phyloP scores from a whole-genome alignment of 192 early-diverging fungal genomes.

The Backusella tarrabulga region DNA sequence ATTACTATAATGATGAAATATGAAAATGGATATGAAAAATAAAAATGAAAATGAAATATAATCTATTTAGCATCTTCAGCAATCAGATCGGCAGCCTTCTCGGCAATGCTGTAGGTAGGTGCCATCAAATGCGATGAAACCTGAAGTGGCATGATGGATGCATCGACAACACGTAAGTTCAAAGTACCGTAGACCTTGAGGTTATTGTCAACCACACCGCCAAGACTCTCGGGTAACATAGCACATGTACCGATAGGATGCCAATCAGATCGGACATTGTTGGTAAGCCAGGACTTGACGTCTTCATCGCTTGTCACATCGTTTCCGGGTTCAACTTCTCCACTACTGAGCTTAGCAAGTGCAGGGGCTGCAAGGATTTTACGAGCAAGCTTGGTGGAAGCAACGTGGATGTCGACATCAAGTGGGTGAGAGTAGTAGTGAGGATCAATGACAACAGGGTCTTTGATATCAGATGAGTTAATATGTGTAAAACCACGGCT shows the following conservation, averaged over 20 bases:
- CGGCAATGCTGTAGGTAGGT: conserved; percentile 21
- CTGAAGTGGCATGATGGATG: conserved; percentile 27
- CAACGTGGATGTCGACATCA: not conserved
- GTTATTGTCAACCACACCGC: conserved; percentile 28
- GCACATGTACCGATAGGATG: not conserved
- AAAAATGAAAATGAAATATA: not conserved
- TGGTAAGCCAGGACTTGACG: not conserved
- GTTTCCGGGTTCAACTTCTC: not conserved
- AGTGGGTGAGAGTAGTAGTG: not conserved
- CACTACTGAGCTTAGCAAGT: not conserved
- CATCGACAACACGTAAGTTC: conserved; percentile 33
- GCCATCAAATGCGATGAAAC: conserved; percentile 17
- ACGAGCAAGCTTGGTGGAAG: not conserved
- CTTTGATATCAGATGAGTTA: not conserved
- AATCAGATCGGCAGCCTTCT: conserved; percentile 36
- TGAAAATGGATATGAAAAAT: not conserved
- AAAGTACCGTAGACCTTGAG: conserved; percentile 25
- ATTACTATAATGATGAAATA: not conserved
- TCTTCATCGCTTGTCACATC: not conserved
- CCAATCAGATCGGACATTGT: not conserved
- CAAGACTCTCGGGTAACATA: not conserved
- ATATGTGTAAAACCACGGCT: not conserved
- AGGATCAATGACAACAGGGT: not conserved
- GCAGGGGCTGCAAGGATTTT: not conserved
- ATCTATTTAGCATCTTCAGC: not conserved